Conservation (phyloP, 176 grass and related monocot species). For the Avena insularis region DNA sequence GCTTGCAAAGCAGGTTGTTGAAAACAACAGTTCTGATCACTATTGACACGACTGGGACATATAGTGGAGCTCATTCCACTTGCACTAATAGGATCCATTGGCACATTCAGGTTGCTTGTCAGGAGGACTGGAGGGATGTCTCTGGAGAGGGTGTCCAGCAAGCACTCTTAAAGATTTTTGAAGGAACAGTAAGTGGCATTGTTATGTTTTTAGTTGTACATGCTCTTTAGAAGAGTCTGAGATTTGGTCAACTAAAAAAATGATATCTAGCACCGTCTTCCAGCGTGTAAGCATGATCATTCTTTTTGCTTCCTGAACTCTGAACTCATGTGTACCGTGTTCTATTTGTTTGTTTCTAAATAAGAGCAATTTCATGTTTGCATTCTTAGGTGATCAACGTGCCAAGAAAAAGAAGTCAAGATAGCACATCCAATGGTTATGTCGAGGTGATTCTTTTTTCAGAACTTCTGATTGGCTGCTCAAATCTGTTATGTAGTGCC, state of each 20-base stretch:
- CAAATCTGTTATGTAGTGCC: not conserved
- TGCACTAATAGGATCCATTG: slow-evolving; percentile 22
- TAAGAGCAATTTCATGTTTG: slow-evolving; percentile 1
- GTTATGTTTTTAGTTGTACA: not conserved
- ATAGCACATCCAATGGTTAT: slow-evolving; percentile 43
- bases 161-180: slow-evolving; percentile 75
- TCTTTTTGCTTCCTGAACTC: slow-evolving; percentile 25
- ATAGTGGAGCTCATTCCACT: slow-evolving; percentile 3
- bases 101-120: slow-evolving; percentile 49
- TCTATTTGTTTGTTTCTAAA: slow-evolving; percentile 13
- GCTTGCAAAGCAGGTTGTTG: slow-evolving; percentile 70
- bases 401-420: slow-evolving; percentile 64
- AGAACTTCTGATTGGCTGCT: not conserved
- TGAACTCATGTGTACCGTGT: not conserved
- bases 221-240: not conserved
- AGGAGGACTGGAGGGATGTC: slow-evolving; percentile 58
- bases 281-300: not conserved
- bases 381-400: slow-evolving; percentile 66
- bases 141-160: slow-evolving; percentile 86
- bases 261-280: not conserved
- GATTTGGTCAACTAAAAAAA: slow-evolving; percentile 25
- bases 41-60: not conserved
- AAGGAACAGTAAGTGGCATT: slow-evolving; percentile 60
- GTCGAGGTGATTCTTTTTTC: slow-evolving; percentile 45
- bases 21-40: slow-evolving; percentile 27